Evolutionary conservation across 176 grass and related monocot species (phyloP), one percentile per base, ranked within the genome.

Genomic region (Chloris gayana): DNA sequence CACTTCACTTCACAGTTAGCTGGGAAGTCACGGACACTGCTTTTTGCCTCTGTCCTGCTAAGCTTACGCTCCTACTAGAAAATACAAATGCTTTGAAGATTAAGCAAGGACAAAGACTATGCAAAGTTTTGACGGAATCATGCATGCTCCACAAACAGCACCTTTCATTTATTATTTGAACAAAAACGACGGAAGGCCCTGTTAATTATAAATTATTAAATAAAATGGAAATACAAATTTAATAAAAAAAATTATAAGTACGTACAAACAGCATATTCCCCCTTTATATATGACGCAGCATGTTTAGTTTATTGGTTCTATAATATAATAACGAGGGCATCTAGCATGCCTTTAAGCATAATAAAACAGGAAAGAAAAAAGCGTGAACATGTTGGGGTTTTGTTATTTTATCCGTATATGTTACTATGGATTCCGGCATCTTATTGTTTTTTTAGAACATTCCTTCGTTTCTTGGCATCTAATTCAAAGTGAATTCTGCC

Each of bases 51-150:
- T 65, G 58, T 41, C 25, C 56, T 14, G 4, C 67, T 21, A 47
- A 32, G 44, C 44, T 39, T 72, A 72, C 45, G 70, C 64, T 75
- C 70, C 70, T 75, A 70, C 24, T 75, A 29, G 42, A 84, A 80
- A 75, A 42, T 80, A 81, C 86, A 54, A 22, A 56, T 29, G 1
- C n/a, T n/a, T 50, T 51, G 42, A 66, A 21, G 61, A 25, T 21
- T 1, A 66, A 78, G 27, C 29, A 65, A 65, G 54, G 34, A 82
- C 5, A 83, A 56, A 41, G 65, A 50, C n/a, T 46, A 4, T 7
- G 33, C 2, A 82, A 12, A 32, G n/a, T n/a, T 12, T 12, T 12
- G 29, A n/a, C 24, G 44, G 42, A 22, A 44, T 61, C 58, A 63
- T 7, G 58, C 3, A 6, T 39, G 35, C 35, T 37, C 5, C 35